Base-by-base conservation (phyloP, 768 basidiomycete species). In the Boletus tomentosulus region DNA sequence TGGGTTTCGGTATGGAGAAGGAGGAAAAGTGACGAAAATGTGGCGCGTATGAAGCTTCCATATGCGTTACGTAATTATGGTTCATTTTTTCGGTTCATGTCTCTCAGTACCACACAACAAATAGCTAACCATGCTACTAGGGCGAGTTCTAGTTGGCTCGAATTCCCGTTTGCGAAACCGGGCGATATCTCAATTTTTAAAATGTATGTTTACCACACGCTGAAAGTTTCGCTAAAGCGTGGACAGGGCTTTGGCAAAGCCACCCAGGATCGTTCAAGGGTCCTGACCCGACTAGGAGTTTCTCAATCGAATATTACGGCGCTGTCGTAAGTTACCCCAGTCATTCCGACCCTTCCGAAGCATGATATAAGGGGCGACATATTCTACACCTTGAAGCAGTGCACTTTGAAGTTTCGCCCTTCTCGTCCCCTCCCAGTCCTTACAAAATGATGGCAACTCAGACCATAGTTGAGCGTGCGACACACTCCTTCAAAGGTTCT, bases 401-500 rank as follows among this genome's bases (percentile, higher is more conserved):
- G 42, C 42, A 25, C 9, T 19, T 19, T 19, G 19, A 19, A 19
- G 19, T 19, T 19, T 24, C 42, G 12, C 25, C 4, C 22, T n/a
- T 34, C 46, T 24, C 46, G 9, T 22, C 33, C 3, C 34, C 25
- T 16, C 33, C 16, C 13, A 47, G 33, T 35, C 15, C 46, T 35
- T 34, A 22, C 22, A 34, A 47, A 24, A 47, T 24, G 35, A 59
- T 46, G 6, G 31, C 33, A 8, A 47, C 48, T 5, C 49, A 55
- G 27, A 50, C 5, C 24, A 4, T 25, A 16, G 42, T 28, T 16
- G 57, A 58, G 41, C 62, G 61, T 12, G 51, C 57, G 0, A 31
- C 65, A 15, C 62, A 66, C 39, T 66, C 65, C 1, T 51, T 59
- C 30, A 22, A 52, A 9, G 65, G 65, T 27, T 45, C 58, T 24